A percentile compares a stretch with the other conserved stretches of the same genome.
Evolutionary conservation across 2,329 filamentous ascomycete species (phyloP).

Genomic region (Orbilia ellipsospora): DNA sequence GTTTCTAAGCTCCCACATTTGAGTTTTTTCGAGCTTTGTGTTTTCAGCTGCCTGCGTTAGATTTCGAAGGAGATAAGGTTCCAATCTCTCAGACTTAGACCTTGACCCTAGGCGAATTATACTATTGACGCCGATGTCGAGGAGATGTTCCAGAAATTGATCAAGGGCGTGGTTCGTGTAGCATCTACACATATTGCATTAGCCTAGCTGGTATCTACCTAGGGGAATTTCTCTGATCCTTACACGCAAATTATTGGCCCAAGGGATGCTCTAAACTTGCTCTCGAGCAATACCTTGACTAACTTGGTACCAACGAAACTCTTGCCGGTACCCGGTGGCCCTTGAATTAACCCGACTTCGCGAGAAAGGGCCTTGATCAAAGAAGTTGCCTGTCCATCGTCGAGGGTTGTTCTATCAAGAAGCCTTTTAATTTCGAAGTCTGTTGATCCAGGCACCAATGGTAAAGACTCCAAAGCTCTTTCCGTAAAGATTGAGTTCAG

Average conservation of each 20-base stretch:
- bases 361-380: slow-evolving; percentile 68
- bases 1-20: slow-evolving; percentile 11
- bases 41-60: slow-evolving; percentile 19
- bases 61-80: slow-evolving; percentile 20
- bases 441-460: slow-evolving; percentile 35
- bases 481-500: slow-evolving; percentile 59
- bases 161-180: slow-evolving; percentile 69
- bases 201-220: not conserved
- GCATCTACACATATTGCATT: slow-evolving; percentile 60
- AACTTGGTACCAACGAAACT: slow-evolving; percentile 69
- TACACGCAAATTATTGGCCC: slow-evolving; percentile 67
- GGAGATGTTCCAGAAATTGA: slow-evolving; percentile 71
- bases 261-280: slow-evolving; percentile 62
- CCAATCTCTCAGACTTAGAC: slow-evolving; percentile 68
- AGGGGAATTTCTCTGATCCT: slow-evolving; percentile 27
- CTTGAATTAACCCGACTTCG: slow-evolving; percentile 73
- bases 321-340: slow-evolving; percentile 78
- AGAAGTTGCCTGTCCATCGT: slow-evolving; percentile 67
- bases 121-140: slow-evolving; percentile 65
- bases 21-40: slow-evolving; percentile 25
- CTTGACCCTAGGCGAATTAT: slow-evolving; percentile 73
- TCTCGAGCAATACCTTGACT: slow-evolving; percentile 64
- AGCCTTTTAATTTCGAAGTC: slow-evolving; percentile 57
- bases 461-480: slow-evolving; percentile 13
- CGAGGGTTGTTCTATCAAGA: slow-evolving; percentile 65